Conservation (phyloP, 2,329 filamentous ascomycete genomes). For the Epichloe uncinata region DNA sequence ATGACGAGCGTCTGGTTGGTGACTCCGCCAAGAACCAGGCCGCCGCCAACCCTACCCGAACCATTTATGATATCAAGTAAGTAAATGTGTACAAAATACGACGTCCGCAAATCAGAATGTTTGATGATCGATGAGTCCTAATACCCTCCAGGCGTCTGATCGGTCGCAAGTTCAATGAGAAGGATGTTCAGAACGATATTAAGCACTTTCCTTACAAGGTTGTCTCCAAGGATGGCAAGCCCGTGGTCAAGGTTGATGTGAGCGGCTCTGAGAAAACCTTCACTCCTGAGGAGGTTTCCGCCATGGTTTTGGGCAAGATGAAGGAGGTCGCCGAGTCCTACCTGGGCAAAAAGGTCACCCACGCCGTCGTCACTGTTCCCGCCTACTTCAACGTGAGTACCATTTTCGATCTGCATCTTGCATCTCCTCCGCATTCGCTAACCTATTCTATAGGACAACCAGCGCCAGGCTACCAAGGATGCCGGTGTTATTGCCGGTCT, state of each 20-base stretch:
- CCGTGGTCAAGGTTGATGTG: slow-evolving; percentile 64
- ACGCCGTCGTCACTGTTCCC: slow-evolving; percentile 86
- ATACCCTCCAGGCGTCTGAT: slow-evolving; percentile 53
- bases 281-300: slow-evolving; percentile 68
- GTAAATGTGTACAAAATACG: slow-evolving; percentile 18
- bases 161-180: slow-evolving; percentile 70
- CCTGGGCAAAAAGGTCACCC: slow-evolving; percentile 72
- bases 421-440: neutral
- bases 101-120: neutral
- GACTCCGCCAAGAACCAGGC: slow-evolving; percentile 97
- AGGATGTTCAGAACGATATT: slow-evolving; percentile 80
- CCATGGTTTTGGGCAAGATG: slow-evolving; percentile 77
- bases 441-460: slow-evolving; percentile 49
- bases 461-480: slow-evolving; percentile 94
- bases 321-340: slow-evolving; percentile 71
- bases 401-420: neutral
- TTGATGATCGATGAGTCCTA: neutral
- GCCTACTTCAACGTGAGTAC: slow-evolving; percentile 74
- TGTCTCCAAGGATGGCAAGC: slow-evolving; percentile 78
- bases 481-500: slow-evolving; percentile 84
- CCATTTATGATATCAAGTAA: slow-evolving; percentile 75
- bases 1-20: slow-evolving; percentile 92
- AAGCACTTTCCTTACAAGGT: slow-evolving; percentile 99
- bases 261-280: slow-evolving; percentile 53
- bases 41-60: slow-evolving; percentile 62